Base-by-base conservation (phyloP, 2,329 filamentous ascomycete species). In the Colletotrichum godetiae region DNA sequence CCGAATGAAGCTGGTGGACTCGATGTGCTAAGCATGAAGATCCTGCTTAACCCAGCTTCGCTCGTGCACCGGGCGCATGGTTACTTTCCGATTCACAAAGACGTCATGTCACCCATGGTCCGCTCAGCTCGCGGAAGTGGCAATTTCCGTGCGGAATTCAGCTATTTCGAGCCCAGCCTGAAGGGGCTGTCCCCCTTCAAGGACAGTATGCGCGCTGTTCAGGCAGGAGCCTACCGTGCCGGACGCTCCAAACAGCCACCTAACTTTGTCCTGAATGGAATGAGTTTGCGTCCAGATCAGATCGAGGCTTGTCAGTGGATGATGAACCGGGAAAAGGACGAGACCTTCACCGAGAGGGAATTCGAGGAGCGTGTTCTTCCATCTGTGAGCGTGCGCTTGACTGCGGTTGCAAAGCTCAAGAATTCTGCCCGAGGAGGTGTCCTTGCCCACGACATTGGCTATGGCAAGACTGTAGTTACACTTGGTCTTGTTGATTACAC, bases 391-490 rank as follows among this genome's bases (percentile, higher is more conserved):
- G 53, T 85, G 5, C 80, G 84, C 3, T 70, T 85, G 1, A 31
- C 79, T 3, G 84, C 80, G 7, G 73, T 76, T 6, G 83, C 82
- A 1, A 72, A 78, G 61, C 75, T 77, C 4, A 72, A 74, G 5
- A 77, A 79, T 29, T 73, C 67, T 8, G 75, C 78, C 46, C 78
- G 77, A 3, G 84, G 85, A 13, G 85, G 84, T 33, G 79, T 86
- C 10, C 77, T 85, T 7, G 85, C 84, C 1, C 84, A 86, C 56
- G 81, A 85, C 33, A 82, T 86, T 15, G 85, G 85, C 19, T 86
- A 82, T 65, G 85, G 85, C 1, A 87, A 87, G 76, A 87, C 85
- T 0, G 79, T 86, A 5, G 77, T 85, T 31, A 81, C 78, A 6
- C 79, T 86, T 13, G 84, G 80, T 1, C 77, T 86, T 5, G 78